Conservation (phyloP, 2,329 filamentous ascomycete species). For the Blastomyces gilchristii region DNA sequence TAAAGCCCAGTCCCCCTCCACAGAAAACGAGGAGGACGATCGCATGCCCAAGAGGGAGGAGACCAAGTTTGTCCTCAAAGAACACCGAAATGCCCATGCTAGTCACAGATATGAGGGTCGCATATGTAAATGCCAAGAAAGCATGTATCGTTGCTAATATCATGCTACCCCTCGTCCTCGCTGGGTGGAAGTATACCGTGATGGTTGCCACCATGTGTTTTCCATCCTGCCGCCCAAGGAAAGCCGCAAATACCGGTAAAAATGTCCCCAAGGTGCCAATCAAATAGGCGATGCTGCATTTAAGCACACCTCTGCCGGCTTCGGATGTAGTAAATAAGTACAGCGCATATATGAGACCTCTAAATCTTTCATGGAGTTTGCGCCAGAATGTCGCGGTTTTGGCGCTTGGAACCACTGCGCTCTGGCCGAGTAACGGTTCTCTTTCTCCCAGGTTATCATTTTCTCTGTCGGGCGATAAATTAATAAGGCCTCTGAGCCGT, state of each 20-base stretch:
- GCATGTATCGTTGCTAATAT: slow-evolving; percentile 72
- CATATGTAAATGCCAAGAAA: slow-evolving; percentile 67
- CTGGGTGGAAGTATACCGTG: slow-evolving; percentile 90
- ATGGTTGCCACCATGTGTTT: slow-evolving; percentile 92
- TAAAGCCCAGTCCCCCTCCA: slow-evolving; percentile 73
- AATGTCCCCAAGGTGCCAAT: slow-evolving; percentile 81
- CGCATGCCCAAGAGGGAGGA: slow-evolving; percentile 62
- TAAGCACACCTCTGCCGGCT: slow-evolving; percentile 69
- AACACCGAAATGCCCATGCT: slow-evolving; percentile 84
- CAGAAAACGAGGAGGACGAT: slow-evolving; percentile 75
- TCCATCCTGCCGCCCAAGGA: slow-evolving; percentile 74
- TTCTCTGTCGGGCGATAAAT: slow-evolving; percentile 59
- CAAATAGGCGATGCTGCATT: slow-evolving; percentile 83
- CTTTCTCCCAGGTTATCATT: slow-evolving; percentile 30
- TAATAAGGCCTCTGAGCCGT: slow-evolving; percentile 69
- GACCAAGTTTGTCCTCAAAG: slow-evolving; percentile 56
- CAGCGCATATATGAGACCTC: slow-evolving; percentile 31
- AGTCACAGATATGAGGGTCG: slow-evolving; percentile 61
- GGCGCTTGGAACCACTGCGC: not conserved
- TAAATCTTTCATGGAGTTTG: slow-evolving; percentile 22
- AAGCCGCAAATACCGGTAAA: slow-evolving; percentile 57
- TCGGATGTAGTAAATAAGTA: slow-evolving; percentile 59
- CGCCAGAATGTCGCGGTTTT: slow-evolving; percentile 11
- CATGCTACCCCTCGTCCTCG: slow-evolving; percentile 79
- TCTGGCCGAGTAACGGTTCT: slow-evolving; percentile 26